Conservation (phyloP, 768 basidiomycete genomes). For the Tulasnella sp. region DNA sequence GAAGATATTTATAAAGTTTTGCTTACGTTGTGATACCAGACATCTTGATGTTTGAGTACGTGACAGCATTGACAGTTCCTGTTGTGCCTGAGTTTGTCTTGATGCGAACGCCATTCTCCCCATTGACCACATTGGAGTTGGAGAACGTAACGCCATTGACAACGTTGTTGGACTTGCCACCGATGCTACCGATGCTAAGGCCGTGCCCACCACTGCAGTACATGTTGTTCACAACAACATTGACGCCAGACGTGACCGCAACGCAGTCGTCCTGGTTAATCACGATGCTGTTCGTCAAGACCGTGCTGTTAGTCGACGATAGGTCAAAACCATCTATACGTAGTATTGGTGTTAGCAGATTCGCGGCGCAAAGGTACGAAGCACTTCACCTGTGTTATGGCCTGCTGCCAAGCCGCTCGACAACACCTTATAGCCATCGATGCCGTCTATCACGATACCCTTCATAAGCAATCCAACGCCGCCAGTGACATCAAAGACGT, state of each 20-base stretch:
- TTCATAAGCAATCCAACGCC: conserved; percentile 17
- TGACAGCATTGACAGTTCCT: conserved; percentile 16
- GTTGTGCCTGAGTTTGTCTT: conserved; percentile 19
- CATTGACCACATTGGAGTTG: conserved; percentile 17
- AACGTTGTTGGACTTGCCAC: conserved; percentile 18
- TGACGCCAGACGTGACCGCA: conserved; percentile 17
- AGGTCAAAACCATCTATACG: conserved; percentile 17
- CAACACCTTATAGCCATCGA: conserved; percentile 15
- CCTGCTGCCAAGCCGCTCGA: conserved; percentile 14
- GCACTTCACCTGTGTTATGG: conserved; percentile 12
- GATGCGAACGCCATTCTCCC: conserved; percentile 18
- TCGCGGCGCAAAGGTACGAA: no score
- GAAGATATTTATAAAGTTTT: no score
- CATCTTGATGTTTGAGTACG: conserved; percentile 17
- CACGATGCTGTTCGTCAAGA: conserved; percentile 18
- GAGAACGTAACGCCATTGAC: conserved; percentile 19
- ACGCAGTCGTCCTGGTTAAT: conserved; percentile 19
- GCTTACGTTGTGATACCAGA: conserved; percentile 11
- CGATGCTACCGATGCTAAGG: conserved; percentile 15
- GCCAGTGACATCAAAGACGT: conserved; percentile 17
- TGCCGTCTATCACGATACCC: conserved; percentile 17
- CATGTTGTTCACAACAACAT: conserved; percentile 15
- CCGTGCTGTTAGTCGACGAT: conserved; percentile 5
- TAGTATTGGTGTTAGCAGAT: no score
- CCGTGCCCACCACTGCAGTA: conserved; percentile 19